Evolutionary conservation across 371 early-diverging fungal genomes (phyloP), one percentile per base, ranked within the genome.

Genomic region (Spraguea lophii): DNA sequence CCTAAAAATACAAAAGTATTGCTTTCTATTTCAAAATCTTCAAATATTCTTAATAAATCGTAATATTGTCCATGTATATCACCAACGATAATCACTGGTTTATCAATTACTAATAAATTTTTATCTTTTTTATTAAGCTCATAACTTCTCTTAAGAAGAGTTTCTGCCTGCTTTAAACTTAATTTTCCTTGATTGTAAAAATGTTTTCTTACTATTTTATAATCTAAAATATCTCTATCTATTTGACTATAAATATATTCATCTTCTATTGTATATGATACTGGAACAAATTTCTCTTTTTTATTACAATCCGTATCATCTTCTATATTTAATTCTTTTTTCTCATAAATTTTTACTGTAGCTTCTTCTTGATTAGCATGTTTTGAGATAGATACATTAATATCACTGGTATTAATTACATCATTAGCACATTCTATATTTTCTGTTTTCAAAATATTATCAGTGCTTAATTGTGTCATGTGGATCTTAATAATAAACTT

Each of bases 111-210:
- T 26, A 54, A 49, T 6, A 70, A 54, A 27, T 67, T 68, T 34
- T 59, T 60, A 58, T 70, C 71, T 25, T 41, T 25, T 15, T 62
- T 52, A 1, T 65, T 47, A 41, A 70, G 56, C 27, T 62, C 56
- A 32, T 56, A 58, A 13, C 47, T 61, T 23, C 54, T 52, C 16
- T 38, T 40, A 43, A 65, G 65, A 12, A 70, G 55, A 6, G 16
- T 23, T 21, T 53, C 1, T 27, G 91, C 85, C 69, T 94, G 91
- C 49, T 80, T 78, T 68, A 84, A 81, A 10, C 83, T 78, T 49
- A 88, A 71, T 26, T 85, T 74, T 7, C 91, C 91, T 63, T 90
- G 88, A 43, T 76, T 74, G 55, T 77, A 73, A 59, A 90, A 86
- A 65, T 85, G 86, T 30, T 4, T 7, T 30, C 12, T 30, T 30